Evolutionary conservation across 2,329 filamentous ascomycete genomes (phyloP), one percentile per base, ranked within the genome.

Genomic region (Monilinia polystroma): DNA sequence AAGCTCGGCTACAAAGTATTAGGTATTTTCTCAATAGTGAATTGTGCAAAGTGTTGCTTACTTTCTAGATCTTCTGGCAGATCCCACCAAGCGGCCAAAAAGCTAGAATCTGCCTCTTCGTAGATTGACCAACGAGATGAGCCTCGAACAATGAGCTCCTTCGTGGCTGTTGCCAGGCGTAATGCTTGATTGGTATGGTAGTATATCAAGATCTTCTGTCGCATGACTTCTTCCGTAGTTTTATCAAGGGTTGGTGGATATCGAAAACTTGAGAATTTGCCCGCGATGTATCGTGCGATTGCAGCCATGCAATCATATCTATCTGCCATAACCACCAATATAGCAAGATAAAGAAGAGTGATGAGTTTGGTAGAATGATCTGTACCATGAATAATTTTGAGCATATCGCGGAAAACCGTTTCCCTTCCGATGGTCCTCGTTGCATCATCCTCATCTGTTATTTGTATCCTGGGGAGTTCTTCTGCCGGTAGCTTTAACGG

Each of bases 241-340:
- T 79, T 75, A 38, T 75, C 78, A 56, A 80, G 74, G 10, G 81
- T 83, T 51, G 78, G 69, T 0, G 84, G 84, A 81, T 85, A 87
- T 73, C 83, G 85, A 74, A 84, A 83, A 72, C 81, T 85, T 58
- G 69, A 52, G 66, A 70, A 52, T 70, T 82, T 73, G 14, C 80
- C 75, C 18, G 77, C 75, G 80, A 89, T 76, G 69, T 86, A 85
- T 57, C 79, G 80, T 11, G 84, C 80, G 1, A 92, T 81, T 14
- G 80, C 75, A 3, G 80, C 76, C 2, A 86, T 78, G 68, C 88
- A 89, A 77, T 90, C 88, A 77, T 92, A 93, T 55, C 89, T 85
- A 76, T 93, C 90, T 12, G 90, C 89, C 66, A 91, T 83, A 63
- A 92, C 83, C 52, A 88, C 86, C 52, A 93, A 79, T 1, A 88